These are phyloP conservation scores for Phytopythium chamaehyphon DNA, from an alignment of 352 stramenopile genomes.

Conservation along the genomic window DNA sequence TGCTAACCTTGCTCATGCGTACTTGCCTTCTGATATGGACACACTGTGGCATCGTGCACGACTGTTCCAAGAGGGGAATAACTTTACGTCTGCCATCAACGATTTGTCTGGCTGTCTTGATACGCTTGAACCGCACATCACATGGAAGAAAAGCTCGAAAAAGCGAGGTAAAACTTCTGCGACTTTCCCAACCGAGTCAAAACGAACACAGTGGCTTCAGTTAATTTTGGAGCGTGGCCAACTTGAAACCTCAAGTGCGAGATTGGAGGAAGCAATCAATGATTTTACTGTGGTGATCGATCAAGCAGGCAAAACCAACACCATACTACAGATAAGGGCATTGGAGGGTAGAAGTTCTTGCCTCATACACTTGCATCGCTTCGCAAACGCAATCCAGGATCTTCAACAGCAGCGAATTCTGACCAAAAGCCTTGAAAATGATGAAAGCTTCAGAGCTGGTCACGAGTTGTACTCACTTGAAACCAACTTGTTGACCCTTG, in stretches of 20 bases:
- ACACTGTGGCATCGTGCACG: constrained; percentile 43
- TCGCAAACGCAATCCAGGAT: constrained; percentile 43
- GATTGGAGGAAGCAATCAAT: constrained; percentile 36
- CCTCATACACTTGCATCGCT: constrained; percentile 31
- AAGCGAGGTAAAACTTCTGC: constrained; percentile 23
- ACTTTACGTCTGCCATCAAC: constrained; percentile 32
- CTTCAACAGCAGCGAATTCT: constrained; percentile 27
- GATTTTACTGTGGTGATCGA: constrained; percentile 40
- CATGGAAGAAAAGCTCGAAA: constrained; percentile 30
- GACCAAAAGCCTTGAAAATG: constrained; percentile 12
- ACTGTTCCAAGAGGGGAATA: constrained; percentile 31
- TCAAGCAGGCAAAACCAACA: constrained; percentile 30
- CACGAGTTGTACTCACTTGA: constrained; percentile 9
- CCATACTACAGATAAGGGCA: constrained; percentile 15
- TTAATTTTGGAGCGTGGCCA: constrained; percentile 36
- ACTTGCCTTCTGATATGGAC: constrained; percentile 45
- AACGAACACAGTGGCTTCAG: constrained; percentile 42
- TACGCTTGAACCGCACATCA: constrained; percentile 28
- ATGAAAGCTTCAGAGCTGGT: neutral
- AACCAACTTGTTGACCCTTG: constrained; percentile 27
- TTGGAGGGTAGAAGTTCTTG: constrained; percentile 31
- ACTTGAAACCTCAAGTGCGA: constrained; percentile 27
- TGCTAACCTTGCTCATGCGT: constrained; percentile 39
- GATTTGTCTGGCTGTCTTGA: constrained; percentile 42
- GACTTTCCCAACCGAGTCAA: constrained; percentile 29